A percentile compares a stretch with the other conserved stretches of the same genome.
Evolutionary conservation across 2,329 filamentous ascomycete genomes (phyloP).

Genomic region (Aspergillus vadensis): DNA sequence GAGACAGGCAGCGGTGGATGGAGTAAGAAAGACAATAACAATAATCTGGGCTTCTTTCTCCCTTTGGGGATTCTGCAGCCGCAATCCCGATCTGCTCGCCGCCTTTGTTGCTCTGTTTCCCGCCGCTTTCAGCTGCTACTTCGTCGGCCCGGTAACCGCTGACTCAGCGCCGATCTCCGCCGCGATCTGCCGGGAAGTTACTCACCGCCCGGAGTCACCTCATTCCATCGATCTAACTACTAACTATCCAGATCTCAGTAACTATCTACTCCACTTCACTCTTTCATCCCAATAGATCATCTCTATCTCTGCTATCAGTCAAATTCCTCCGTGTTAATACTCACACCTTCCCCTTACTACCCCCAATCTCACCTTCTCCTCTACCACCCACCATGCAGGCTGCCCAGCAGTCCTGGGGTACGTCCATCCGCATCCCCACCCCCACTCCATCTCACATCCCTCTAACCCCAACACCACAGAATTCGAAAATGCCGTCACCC

Average conservation of each 20-base stretch:
- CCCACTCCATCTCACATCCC: constrained; percentile 4
- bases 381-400: constrained; percentile 51
- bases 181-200: constrained; percentile 33
- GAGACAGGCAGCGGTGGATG: constrained; percentile 4
- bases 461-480: constrained; percentile 56
- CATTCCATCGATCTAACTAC: not conserved
- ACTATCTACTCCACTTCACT: not conserved
- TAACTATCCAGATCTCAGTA: not conserved
- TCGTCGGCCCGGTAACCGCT: constrained; percentile 41
- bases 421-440: constrained; percentile 16
- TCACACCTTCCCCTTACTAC: not conserved
- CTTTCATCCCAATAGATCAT: not conserved
- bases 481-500: constrained; percentile 79
- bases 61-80: constrained; percentile 10
- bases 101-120: not conserved
- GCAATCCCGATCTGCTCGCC: constrained; percentile 15
- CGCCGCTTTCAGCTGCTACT: constrained; percentile 32
- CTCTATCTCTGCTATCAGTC: not conserved
- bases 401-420: constrained; percentile 64
- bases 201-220: constrained; percentile 29
- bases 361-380: not conserved
- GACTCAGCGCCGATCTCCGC: constrained; percentile 26
- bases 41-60: constrained; percentile 13
- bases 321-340: not conserved
- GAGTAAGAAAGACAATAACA: constrained; percentile 12